Evolutionary conservation across 306 rosid genomes (phyloP).

Genomic region (Luffa aegyptiaca): DNA sequence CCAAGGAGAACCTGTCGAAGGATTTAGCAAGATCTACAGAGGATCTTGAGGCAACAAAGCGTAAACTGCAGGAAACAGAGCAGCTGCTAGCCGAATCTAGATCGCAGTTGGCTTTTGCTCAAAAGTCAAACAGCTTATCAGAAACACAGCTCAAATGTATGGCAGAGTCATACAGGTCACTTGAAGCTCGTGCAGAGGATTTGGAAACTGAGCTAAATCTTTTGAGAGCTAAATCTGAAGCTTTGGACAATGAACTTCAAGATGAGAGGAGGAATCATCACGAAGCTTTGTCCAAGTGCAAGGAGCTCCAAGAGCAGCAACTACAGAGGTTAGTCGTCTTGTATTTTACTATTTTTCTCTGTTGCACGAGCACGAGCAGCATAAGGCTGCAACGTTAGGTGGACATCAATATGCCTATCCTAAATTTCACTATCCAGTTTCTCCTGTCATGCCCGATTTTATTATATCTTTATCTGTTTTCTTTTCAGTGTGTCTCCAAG

Average conservation of each 20-base stretch:
- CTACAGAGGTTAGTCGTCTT: conserved; percentile 56
- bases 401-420: neutral
- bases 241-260: conserved; percentile 61
- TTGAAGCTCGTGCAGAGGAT: conserved; percentile 67
- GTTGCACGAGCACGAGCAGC: neutral
- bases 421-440: neutral
- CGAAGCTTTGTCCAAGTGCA: conserved; percentile 51
- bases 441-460: neutral
- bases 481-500: neutral
- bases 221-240: conserved; percentile 44
- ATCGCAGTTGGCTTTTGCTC: conserved; percentile 66
- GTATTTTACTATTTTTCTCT: neutral
- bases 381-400: neutral
- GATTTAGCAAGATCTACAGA: conserved; percentile 59
- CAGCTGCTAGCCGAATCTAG: conserved; percentile 75
- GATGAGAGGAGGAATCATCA: conserved; percentile 68
- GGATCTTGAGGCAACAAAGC: conserved; percentile 60
- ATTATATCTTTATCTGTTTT: neutral
- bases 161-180: conserved; percentile 94
- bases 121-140: conserved; percentile 68
- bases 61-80: conserved; percentile 72
- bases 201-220: conserved; percentile 60
- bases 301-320: conserved; percentile 66
- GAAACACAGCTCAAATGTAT: conserved; percentile 97
- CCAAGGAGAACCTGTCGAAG: conserved; percentile 45